Conservation (phyloP, 2,329 filamentous ascomycete genomes). For the Talaromyces sp. region DNA sequence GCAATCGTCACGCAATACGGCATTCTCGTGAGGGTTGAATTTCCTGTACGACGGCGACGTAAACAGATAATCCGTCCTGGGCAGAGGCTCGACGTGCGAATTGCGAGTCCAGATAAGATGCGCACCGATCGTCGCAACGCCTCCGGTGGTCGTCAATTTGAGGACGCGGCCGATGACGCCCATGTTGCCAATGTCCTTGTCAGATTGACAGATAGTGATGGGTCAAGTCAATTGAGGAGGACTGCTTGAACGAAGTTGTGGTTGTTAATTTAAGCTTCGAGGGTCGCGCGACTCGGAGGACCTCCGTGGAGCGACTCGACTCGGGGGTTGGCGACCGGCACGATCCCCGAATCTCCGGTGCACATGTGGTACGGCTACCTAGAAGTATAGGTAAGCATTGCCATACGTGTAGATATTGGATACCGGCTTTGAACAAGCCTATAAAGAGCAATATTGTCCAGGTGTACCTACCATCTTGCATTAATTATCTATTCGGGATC, state of each 20-base stretch:
- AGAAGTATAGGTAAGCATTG: neutral
- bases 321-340: neutral
- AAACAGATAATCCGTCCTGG: slow-evolving; percentile 62
- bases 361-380: neutral
- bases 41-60: slow-evolving; percentile 54
- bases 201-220: neutral
- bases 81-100: slow-evolving; percentile 57
- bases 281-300: slow-evolving; percentile 8
- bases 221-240: neutral
- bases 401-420: neutral
- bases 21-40: slow-evolving; percentile 62
- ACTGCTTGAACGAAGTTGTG: neutral
- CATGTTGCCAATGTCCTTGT: slow-evolving; percentile 39
- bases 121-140: slow-evolving; percentile 50
- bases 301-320: neutral
- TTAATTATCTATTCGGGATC: neutral
- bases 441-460: neutral
- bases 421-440: neutral
- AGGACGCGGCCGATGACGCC: slow-evolving; percentile 49
- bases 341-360: neutral
- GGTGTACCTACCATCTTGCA: neutral
- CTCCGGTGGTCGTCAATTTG: slow-evolving; percentile 46
- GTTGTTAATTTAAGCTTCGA: slow-evolving; percentile 3
- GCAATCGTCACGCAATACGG: slow-evolving; percentile 62
- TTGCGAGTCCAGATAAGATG: slow-evolving; percentile 55